Base-by-base conservation (phyloP, 2,329 filamentous ascomycete species). In the Penicillium vulpinum region DNA sequence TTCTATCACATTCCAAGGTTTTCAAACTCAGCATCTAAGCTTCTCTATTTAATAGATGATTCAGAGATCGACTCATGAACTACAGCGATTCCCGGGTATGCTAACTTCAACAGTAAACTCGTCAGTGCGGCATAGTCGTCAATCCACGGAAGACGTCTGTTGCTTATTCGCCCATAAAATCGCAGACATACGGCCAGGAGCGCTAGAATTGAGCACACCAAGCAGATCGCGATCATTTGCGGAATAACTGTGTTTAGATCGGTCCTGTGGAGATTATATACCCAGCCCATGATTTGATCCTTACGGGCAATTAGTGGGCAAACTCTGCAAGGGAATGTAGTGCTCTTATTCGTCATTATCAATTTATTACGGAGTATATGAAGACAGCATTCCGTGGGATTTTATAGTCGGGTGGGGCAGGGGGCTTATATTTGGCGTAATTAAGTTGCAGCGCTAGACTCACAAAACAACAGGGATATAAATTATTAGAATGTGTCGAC, bases 81-180 rank as follows among this genome's bases (percentile, higher is more conserved):
- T 40, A 68, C 56, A 3, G 55, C 39, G 21, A 66, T 50, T 1
- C 54, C 62, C 4, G 61, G 58, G 55, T 68, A 68, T 5, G 29
- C 62, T 2, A 56, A 9, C 6, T 45, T 62, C 22, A 67, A 56
- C 15, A 70, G 38, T 16, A 64, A 60, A 47, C 62, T 67, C 22
- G 48, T 58, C 35, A 67, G 39, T 18, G 63, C 60, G 9, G 64
- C 61, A 61, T 66, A 71, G 47, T 70, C 68, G 48, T 71, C 69
- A 26, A 63, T 21, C 69, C 69, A 67, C 2, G 60, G 46, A 5
- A 56, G 38, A 2, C 67, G 56, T 11, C 64, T 68, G 1, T 47
- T 59, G 8, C 40, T 55, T 9, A 65, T 24, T 9, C 69, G 68
- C 6, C 68, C 64, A 50, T 66, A 66, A 13, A 70, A 60, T 2